A percentile compares a stretch with the other conserved stretches of the same genome.
phyloP scores from a whole-genome alignment of 2,329 filamentous ascomycete species.

The Bipolaris zeicola region DNA sequence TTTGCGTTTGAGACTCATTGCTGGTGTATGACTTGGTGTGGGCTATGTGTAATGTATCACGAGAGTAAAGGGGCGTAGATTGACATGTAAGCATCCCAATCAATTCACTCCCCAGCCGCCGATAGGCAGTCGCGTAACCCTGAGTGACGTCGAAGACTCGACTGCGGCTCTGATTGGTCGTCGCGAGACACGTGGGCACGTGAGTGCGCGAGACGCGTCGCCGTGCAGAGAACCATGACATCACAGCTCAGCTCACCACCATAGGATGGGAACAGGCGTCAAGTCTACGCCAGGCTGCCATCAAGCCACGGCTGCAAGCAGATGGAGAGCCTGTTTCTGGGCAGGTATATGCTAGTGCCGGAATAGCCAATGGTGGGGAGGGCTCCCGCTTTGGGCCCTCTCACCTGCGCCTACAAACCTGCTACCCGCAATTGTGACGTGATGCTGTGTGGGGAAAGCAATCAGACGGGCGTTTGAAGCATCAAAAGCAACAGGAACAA shows the following conservation, averaged over 20 bases:
- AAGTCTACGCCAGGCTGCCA: conserved; percentile 16
- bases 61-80: background rate
- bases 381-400: background rate
- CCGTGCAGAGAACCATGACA: conserved; percentile 18
- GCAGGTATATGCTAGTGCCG: background rate
- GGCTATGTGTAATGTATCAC: background rate
- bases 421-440: conserved; percentile 24
- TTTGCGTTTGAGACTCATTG: conserved; percentile 60
- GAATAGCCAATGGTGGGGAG: conserved; percentile 5
- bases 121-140: conserved; percentile 15
- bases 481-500: conserved; percentile 18
- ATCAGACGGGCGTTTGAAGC: conserved; percentile 14
- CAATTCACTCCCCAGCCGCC: conserved; percentile 18
- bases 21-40: conserved; percentile 21
- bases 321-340: conserved; percentile 1
- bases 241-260: conserved; percentile 16
- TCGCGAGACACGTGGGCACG: conserved; percentile 2
- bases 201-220: conserved; percentile 21
- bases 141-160: conserved; percentile 19
- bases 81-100: conserved; percentile 1
- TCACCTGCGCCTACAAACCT: background rate
- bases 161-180: conserved; percentile 21
- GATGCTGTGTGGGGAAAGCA: conserved; percentile 19
- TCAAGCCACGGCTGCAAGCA: conserved; percentile 19
- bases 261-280: background rate